Evolutionary conservation across 2,329 filamentous ascomycete genomes (phyloP).

Genomic region (Rosellinia necatrix): DNA sequence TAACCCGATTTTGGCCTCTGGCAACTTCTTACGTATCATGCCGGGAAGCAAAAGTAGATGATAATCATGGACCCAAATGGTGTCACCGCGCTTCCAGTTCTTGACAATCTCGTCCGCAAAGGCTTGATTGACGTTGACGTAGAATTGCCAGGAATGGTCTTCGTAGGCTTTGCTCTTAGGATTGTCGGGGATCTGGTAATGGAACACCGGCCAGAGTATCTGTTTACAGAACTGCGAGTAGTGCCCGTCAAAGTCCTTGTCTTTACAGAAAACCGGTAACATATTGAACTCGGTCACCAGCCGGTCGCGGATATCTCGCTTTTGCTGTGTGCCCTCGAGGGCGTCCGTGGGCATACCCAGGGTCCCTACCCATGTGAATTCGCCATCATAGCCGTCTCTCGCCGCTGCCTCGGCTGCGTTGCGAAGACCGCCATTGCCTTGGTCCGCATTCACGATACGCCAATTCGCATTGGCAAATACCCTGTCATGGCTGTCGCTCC

Average conservation of each 20-base stretch:
- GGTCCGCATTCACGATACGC: slow-evolving; percentile 81
- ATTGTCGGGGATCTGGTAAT: slow-evolving; percentile 97
- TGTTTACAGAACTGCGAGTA: slow-evolving; percentile 98
- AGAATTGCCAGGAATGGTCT: slow-evolving; percentile 95
- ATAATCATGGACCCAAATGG: slow-evolving; percentile 96
- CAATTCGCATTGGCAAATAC: slow-evolving; percentile 80
- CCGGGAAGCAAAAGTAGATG: slow-evolving; percentile 85
- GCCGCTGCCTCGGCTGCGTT: slow-evolving; percentile 83
- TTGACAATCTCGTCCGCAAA: slow-evolving; percentile 90
- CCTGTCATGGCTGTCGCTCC: slow-evolving; percentile 68
- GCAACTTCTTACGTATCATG: slow-evolving; percentile 88
- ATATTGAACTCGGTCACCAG: slow-evolving; percentile 82
- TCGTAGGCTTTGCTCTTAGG: slow-evolving; percentile 98
- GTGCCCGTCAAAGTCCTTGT: slow-evolving; percentile 92
- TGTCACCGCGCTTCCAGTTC: slow-evolving; percentile 91
- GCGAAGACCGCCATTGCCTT: slow-evolving; percentile 89
- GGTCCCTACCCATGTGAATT: slow-evolving; percentile 90
- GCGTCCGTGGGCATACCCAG: slow-evolving; percentile 93
- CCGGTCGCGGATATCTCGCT: slow-evolving; percentile 80
- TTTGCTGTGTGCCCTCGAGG: slow-evolving; percentile 73
- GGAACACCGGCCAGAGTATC: slow-evolving; percentile 96
- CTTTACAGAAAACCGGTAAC: slow-evolving; percentile 81
- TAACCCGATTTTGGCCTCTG: slow-evolving; percentile 93
- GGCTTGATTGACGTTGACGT: slow-evolving; percentile 87
- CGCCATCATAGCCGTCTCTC: slow-evolving; percentile 68